phyloP scores from a whole-genome alignment of 2,329 filamentous ascomycete genomes.

The Penicillium freii region DNA sequence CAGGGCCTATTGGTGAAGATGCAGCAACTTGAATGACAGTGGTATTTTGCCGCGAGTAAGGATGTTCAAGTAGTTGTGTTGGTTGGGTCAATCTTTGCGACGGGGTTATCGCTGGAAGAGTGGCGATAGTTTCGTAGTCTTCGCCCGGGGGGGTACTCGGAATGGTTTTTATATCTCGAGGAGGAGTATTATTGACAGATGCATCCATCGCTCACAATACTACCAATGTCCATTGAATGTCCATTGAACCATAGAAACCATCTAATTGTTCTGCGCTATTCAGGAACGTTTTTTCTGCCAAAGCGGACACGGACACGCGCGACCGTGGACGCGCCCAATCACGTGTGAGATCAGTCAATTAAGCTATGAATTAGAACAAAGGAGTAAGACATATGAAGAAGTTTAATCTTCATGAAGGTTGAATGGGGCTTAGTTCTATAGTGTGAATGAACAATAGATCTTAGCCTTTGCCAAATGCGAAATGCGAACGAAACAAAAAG shows the following conservation, averaged over 20 bases:
- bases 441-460: not conserved
- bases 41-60: slow-evolving; percentile 34
- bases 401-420: not conserved
- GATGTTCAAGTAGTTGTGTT: slow-evolving; percentile 56
- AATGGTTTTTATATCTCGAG: slow-evolving; percentile 33
- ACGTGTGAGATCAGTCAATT: slow-evolving; percentile 13
- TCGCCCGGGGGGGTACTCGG: slow-evolving; percentile 32
- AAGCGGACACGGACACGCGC: slow-evolving; percentile 27
- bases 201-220: slow-evolving; percentile 36
- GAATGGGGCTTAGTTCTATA: not conserved
- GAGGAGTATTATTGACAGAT: slow-evolving; percentile 42
- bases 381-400: not conserved
- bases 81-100: slow-evolving; percentile 59
- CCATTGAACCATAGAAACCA: slow-evolving; percentile 1
- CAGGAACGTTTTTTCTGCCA: slow-evolving; percentile 26
- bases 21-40: slow-evolving; percentile 74
- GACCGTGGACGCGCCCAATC: slow-evolving; percentile 19
- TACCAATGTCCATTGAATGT: slow-evolving; percentile 1
- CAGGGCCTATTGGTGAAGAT: slow-evolving; percentile 73
- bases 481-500: not conserved
- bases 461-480: not conserved
- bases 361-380: not conserved
- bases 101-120: slow-evolving; percentile 47
- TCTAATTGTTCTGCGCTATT: slow-evolving; percentile 9
- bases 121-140: slow-evolving; percentile 51